Conservation (phyloP, 208 protist genomes). For the Trypanosoma vivax region DNA sequence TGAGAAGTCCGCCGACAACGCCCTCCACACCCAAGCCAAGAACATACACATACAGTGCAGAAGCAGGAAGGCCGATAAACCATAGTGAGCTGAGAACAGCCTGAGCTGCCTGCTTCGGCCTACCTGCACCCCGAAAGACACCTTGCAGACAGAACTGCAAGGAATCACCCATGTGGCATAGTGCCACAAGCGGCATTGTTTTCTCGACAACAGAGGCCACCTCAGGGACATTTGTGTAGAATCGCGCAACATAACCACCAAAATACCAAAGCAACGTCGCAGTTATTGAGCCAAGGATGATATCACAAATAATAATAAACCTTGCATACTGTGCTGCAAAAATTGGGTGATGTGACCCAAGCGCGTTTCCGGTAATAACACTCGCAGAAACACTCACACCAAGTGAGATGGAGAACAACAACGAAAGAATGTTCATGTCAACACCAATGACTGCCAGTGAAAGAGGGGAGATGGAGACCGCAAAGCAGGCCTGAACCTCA, state of each 20-base stretch:
- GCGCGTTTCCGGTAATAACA: constrained; percentile 57
- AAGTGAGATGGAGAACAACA: constrained; percentile 55
- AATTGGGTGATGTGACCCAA: constrained; percentile 31
- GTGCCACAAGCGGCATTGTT: constrained; percentile 46
- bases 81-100: constrained; percentile 56
- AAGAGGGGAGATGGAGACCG: constrained; percentile 26
- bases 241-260: constrained; percentile 37
- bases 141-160: constrained; percentile 63
- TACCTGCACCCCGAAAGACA: constrained; percentile 52
- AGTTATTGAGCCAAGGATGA: constrained; percentile 29
- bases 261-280: constrained; percentile 36
- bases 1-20: constrained; percentile 37
- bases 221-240: constrained; percentile 37
- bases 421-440: constrained; percentile 40
- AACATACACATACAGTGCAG: constrained; percentile 42
- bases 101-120: constrained; percentile 34
- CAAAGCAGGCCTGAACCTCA: constrained; percentile 55
- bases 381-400: constrained; percentile 57
- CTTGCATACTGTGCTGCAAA: constrained; percentile 43
- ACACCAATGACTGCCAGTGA: constrained; percentile 52
- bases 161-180: constrained; percentile 54
- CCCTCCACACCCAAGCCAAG: constrained; percentile 40
- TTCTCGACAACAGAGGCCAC: constrained; percentile 25
- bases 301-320: constrained; percentile 47
- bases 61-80: constrained; percentile 55